Evolutionary conservation across 1,139 yeast genomes (phyloP).

Genomic region (Suhomyces anneliseae): DNA sequence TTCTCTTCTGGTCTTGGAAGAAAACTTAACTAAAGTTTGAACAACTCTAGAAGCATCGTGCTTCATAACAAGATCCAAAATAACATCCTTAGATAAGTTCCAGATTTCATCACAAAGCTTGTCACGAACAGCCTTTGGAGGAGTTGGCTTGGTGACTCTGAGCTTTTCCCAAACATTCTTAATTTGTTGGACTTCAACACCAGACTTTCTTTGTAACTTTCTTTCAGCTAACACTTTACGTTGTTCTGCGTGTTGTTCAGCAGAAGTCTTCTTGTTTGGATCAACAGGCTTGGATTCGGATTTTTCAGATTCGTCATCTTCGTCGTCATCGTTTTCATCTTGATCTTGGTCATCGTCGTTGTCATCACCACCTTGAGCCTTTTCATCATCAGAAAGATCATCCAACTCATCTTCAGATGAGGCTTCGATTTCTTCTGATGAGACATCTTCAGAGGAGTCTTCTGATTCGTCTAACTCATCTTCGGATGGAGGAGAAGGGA

Average conservation of each 20-base stretch:
- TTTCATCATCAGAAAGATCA: constrained; percentile 19
- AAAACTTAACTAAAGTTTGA: constrained; percentile 87
- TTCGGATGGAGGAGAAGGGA: constrained; percentile 19
- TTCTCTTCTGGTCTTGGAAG: constrained; percentile 77
- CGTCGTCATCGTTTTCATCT: constrained; percentile 19
- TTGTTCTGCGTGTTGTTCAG: constrained; percentile 82
- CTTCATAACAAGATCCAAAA: constrained; percentile 84
- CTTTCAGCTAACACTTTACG: constrained; percentile 76
- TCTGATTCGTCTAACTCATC: constrained; percentile 11
- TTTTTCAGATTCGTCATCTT: constrained; percentile 19
- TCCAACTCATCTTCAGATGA: constrained; percentile 24
- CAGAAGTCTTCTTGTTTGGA: constrained; percentile 53
- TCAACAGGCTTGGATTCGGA: constrained; percentile 24
- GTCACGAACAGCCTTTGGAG: constrained; percentile 75
- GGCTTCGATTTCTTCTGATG: constrained; percentile 14
- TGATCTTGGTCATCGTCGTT: constrained; percentile 21
- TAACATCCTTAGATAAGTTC: constrained; percentile 73
- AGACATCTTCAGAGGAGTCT: constrained; percentile 3
- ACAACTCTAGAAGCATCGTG: constrained; percentile 97
- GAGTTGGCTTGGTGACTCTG: constrained; percentile 81
- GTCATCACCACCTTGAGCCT: constrained; percentile 20
- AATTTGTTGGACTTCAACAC: constrained; percentile 80
- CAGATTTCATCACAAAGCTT: constrained; percentile 82
- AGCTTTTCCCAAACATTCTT: constrained; percentile 89
- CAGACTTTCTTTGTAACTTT: constrained; percentile 82